Percentiles rank a stretch among this genome's conserved stretches.
Conservation (phyloP, 257 asterid genomes). For the Henckelia pumila region DNA sequence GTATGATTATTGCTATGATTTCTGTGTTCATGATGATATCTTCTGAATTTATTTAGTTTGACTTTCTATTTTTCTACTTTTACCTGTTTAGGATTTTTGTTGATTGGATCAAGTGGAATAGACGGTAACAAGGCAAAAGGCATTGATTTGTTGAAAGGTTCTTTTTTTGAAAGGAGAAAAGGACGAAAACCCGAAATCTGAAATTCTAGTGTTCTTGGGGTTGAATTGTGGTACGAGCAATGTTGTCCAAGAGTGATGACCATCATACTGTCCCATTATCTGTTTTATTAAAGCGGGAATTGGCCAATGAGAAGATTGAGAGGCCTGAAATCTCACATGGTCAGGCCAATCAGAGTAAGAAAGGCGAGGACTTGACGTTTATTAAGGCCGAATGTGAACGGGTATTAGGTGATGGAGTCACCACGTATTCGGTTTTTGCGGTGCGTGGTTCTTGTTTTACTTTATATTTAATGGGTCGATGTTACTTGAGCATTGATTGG, state of each 20-base stretch:
- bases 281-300: slow-evolving; percentile 83
- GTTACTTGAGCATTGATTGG: slow-evolving; percentile 24
- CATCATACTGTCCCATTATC: slow-evolving; percentile 91
- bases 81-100: slow-evolving; percentile 44
- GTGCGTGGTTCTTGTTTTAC: slow-evolving; percentile 31
- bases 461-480: neutral
- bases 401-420: slow-evolving; percentile 83
- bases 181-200: slow-evolving; percentile 16
- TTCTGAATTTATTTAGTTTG: slow-evolving; percentile 24
- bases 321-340: slow-evolving; percentile 80
- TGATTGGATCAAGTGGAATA: slow-evolving; percentile 38
- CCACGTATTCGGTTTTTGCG: slow-evolving; percentile 87
- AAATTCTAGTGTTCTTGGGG: slow-evolving; percentile 25
- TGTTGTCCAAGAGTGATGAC: slow-evolving; percentile 77
- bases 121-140: slow-evolving; percentile 28
- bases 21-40: slow-evolving; percentile 7
- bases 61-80: slow-evolving; percentile 4
- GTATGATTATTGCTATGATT: slow-evolving; percentile 20
- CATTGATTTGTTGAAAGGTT: slow-evolving; percentile 36
- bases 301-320: slow-evolving; percentile 92
- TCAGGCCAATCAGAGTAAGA: slow-evolving; percentile 88
- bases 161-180: slow-evolving; percentile 16
- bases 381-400: slow-evolving; percentile 86
- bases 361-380: slow-evolving; percentile 90
- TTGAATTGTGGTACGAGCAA: slow-evolving; percentile 35